Evolutionary conservation across 176 grass and related monocot genomes (phyloP).

Genomic region (Zea luxurians): DNA sequence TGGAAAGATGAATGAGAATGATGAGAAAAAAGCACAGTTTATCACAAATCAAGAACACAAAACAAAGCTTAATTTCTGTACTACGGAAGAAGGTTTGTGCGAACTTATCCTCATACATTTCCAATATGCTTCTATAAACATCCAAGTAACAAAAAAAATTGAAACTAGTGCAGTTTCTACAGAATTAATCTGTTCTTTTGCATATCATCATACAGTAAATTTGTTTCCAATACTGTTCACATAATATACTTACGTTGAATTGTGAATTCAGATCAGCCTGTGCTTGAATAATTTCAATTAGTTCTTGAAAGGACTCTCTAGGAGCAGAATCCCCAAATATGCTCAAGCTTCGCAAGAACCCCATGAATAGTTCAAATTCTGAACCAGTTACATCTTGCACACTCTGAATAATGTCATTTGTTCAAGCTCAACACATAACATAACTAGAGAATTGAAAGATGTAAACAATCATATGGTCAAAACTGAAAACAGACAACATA

Average conservation of each 20-base stretch:
- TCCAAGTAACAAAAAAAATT: neutral
- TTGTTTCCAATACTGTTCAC: constrained; percentile 14
- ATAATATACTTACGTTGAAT: constrained; percentile 73
- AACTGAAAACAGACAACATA: constrained; percentile 35
- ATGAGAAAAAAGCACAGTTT: constrained; percentile 23
- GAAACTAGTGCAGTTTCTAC: neutral
- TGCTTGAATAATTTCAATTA: constrained; percentile 98
- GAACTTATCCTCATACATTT: neutral
- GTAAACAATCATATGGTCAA: constrained; percentile 1
- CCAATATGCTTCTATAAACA: neutral
- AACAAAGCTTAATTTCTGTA: constrained; percentile 1
- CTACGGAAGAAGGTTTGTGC: neutral
- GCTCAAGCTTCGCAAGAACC: constrained; percentile 89
- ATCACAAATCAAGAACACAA: constrained; percentile 16
- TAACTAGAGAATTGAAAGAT: neutral
- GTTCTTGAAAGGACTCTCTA: constrained; percentile 82
- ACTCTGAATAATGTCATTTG: constrained; percentile 59
- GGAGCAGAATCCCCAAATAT: constrained; percentile 88
- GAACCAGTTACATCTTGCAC: constrained; percentile 91
- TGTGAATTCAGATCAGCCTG: constrained; percentile 94
- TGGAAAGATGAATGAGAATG: constrained; percentile 35
- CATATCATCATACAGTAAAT: constrained; percentile 19
- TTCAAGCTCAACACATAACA: constrained; percentile 28
- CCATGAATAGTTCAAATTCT: constrained; percentile 98
- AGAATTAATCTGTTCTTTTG: constrained; percentile 19